Percentiles rank a stretch among this genome's conserved stretches.
Conservation (phyloP, 1,284 basidiomycete genomes). For the Boletellus deceptivus region DNA sequence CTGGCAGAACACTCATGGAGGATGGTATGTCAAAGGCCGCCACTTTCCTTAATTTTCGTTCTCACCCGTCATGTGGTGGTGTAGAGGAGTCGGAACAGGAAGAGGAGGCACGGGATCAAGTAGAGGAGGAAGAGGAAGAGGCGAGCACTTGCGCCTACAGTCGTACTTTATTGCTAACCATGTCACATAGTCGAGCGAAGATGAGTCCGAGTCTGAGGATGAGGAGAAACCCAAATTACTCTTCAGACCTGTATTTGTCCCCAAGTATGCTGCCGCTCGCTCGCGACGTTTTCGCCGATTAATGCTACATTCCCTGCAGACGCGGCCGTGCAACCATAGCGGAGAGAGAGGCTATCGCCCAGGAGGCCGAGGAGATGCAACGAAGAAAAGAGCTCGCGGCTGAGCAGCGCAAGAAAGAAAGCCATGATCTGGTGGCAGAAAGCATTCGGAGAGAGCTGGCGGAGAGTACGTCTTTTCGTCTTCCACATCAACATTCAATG, state of each 20-base stretch:
- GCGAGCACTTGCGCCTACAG: constrained; percentile 16
- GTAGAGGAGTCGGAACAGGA: constrained; percentile 45
- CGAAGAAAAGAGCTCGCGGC: constrained; percentile 63
- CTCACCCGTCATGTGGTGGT: constrained; percentile 12
- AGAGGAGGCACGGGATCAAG: constrained; percentile 38
- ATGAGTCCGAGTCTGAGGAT: constrained; percentile 70
- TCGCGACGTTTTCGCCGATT: not conserved
- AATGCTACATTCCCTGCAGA: constrained; percentile 39
- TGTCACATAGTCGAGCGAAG: constrained; percentile 64
- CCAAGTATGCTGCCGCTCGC: constrained; percentile 56
- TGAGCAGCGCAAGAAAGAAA: constrained; percentile 75
- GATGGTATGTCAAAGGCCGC: constrained; percentile 35
- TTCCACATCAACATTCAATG: not conserved
- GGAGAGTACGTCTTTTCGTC: constrained; percentile 58
- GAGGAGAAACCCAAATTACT: constrained; percentile 62
- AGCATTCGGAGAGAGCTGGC: constrained; percentile 81
- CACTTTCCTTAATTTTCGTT: constrained; percentile 7
- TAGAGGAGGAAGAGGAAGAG: constrained; percentile 44
- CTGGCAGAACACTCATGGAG: constrained; percentile 59
- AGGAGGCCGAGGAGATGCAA: constrained; percentile 68
- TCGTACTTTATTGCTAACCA: constrained; percentile 11
- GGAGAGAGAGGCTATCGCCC: constrained; percentile 60
- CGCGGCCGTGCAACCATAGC: constrained; percentile 68
- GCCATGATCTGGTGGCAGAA: constrained; percentile 85
- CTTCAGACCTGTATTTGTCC: constrained; percentile 88